These are phyloP conservation scores for Neospermospora avenae DNA, from an alignment of 2,329 filamentous ascomycete species.

Conservation along the genomic window DNA sequence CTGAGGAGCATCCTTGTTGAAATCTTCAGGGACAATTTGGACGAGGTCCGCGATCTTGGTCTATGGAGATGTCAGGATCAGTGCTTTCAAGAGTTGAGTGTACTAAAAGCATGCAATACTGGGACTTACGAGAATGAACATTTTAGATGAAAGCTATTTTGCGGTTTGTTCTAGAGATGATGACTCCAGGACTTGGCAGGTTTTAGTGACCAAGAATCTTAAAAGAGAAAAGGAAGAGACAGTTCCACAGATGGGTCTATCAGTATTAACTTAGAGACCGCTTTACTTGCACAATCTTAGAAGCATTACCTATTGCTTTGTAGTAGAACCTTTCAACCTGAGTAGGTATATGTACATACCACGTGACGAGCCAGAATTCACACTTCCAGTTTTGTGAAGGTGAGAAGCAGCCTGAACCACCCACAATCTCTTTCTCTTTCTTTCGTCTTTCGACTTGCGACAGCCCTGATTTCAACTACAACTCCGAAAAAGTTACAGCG, in stretches of 20 bases:
- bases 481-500: neutral
- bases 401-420: neutral
- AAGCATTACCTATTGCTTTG: neutral
- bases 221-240: neutral
- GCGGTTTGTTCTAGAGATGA: neutral
- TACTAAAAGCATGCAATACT: no score
- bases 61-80: conserved; percentile 45
- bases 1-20: conserved; percentile 75
- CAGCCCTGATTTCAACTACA: neutral
- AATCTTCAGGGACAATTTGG: conserved; percentile 85
- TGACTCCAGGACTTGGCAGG: neutral
- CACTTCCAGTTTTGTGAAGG: neutral
- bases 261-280: neutral
- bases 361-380: neutral
- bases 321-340: neutral
- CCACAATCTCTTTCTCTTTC: neutral
- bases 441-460: neutral
- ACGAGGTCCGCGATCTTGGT: conserved; percentile 93
- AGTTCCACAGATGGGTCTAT: neutral
- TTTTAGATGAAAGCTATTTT: conserved; percentile 26
- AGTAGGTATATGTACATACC: neutral
- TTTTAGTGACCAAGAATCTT: neutral
- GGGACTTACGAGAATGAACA: conserved; percentile 49
- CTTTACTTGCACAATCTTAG: neutral
- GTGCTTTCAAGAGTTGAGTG: no score